These are phyloP conservation scores for Byssoonygena ceratinophila DNA, from an alignment of 2,329 filamentous ascomycete genomes.

Conservation along the genomic window DNA sequence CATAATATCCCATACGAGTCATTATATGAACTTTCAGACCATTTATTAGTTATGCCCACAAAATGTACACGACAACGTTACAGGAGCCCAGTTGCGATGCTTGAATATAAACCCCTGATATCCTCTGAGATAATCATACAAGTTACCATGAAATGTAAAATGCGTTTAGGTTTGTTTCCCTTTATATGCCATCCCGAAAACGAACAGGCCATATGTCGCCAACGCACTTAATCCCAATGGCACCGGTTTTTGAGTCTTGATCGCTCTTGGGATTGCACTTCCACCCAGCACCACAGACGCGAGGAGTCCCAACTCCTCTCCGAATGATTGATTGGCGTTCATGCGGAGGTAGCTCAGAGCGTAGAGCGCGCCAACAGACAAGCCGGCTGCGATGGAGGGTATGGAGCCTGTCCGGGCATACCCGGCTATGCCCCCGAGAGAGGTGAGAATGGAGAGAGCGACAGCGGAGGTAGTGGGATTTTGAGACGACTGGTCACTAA, in stretches of 20 bases:
- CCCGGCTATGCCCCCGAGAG: constrained; percentile 75
- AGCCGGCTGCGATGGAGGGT: constrained; percentile 74
- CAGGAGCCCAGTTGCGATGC: too few species aligned
- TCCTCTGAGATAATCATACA: background rate
- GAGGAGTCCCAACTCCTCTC: constrained; percentile 76
- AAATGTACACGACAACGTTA: too few species aligned
- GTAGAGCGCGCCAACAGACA: constrained; percentile 69
- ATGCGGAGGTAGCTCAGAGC: constrained; percentile 72
- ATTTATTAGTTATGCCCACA: too few species aligned
- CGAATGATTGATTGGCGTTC: constrained; percentile 63
- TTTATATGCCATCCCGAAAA: constrained; percentile 62
- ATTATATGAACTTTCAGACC: too few species aligned
- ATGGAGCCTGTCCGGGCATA: constrained; percentile 76
- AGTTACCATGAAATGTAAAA: background rate
- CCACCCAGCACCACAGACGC: constrained; percentile 78
- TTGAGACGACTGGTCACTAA: constrained; percentile 3
- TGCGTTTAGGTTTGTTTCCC: constrained; percentile 21
- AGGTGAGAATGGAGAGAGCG: constrained; percentile 69
- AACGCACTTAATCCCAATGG: constrained; percentile 68
- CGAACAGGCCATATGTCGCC: constrained; percentile 65
- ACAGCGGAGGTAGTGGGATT: constrained; percentile 53
- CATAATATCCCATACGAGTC: too few species aligned
- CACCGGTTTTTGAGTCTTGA: constrained; percentile 73
- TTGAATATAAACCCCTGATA: too few species aligned
- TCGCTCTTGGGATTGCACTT: constrained; percentile 73